phyloP scores from a whole-genome alignment of 129 eudicot genomes.

The Oenanthe sinensis region DNA sequence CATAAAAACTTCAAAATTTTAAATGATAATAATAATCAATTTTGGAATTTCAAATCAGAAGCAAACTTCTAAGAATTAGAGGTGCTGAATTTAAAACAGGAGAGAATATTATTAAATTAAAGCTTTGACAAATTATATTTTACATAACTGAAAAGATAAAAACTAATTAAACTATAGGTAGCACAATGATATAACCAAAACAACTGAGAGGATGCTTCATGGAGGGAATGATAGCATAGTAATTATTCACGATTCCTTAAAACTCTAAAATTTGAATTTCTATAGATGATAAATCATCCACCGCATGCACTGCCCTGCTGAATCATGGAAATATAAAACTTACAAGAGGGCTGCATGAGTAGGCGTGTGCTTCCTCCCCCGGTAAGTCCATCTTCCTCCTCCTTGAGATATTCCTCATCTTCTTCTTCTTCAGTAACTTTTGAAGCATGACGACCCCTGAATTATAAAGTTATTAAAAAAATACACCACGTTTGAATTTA shows the following conservation, averaged over 20 bases:
- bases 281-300: too few species aligned
- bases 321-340: constrained; percentile 16
- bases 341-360: constrained; percentile 91
- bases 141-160: neutral
- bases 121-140: neutral
- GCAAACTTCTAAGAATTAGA: neutral
- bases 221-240: neutral
- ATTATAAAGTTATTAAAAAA: neutral
- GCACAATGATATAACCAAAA: neutral
- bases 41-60: neutral
- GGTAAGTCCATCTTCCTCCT: constrained; percentile 81
- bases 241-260: neutral
- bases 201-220: neutral
- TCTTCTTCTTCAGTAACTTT: constrained; percentile 98
- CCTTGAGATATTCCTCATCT: constrained; percentile 93
- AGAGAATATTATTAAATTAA: neutral
- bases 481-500: neutral
- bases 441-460: constrained; percentile 99
- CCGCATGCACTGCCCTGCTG: neutral
- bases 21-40: neutral
- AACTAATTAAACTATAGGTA: neutral
- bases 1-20: neutral
- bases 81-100: neutral
- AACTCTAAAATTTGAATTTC: too few species aligned
- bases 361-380: constrained; percentile 86